Evolutionary conservation across 139 green algal genomes (phyloP).

Genomic region (Pseudopediastrum boryanum): DNA sequence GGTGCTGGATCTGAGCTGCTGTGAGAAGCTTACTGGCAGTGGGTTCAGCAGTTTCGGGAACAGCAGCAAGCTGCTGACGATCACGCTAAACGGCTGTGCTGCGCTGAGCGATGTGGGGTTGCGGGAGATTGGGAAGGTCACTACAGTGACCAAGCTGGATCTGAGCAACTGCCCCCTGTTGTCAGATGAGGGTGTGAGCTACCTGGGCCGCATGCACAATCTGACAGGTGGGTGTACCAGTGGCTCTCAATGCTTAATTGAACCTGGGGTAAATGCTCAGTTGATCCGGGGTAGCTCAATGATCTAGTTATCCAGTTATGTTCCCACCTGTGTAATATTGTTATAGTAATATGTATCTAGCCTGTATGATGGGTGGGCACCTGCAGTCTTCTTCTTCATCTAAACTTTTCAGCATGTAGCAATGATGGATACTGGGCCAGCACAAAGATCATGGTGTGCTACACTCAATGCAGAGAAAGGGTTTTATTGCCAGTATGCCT

Average conservation of each 20-base stretch:
- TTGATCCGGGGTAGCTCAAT: too few relatives aligned
- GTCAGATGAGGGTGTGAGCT: constrained; percentile 40
- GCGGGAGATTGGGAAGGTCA: constrained; percentile 5
- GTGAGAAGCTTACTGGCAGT: constrained; percentile 25
- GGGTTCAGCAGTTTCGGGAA: constrained; percentile 8
- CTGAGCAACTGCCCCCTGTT: constrained; percentile 45
- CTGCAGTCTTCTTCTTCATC: too few relatives aligned
- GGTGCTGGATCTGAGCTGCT: constrained; percentile 26
- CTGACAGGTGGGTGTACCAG: constrained; percentile 45
- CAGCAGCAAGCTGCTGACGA: constrained; percentile 35
- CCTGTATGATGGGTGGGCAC: too few relatives aligned
- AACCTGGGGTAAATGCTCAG: too few relatives aligned
- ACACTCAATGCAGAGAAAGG: too few relatives aligned
- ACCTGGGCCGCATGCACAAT: constrained; percentile 33
- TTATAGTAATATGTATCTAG: too few relatives aligned
- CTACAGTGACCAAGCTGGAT: constrained; percentile 49
- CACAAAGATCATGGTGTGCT: too few relatives aligned
- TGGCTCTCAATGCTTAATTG: background rate
- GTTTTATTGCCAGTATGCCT: too few relatives aligned
- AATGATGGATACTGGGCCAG: too few relatives aligned
- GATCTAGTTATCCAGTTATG: too few relatives aligned
- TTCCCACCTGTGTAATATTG: too few relatives aligned
- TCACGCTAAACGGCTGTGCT: constrained; percentile 43
- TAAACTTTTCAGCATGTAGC: too few relatives aligned
- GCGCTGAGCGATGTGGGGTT: constrained; percentile 49